These are phyloP conservation scores for Hirsutella thompsonii DNA, from an alignment of 2,329 filamentous ascomycete genomes.

Conservation along the genomic window DNA sequence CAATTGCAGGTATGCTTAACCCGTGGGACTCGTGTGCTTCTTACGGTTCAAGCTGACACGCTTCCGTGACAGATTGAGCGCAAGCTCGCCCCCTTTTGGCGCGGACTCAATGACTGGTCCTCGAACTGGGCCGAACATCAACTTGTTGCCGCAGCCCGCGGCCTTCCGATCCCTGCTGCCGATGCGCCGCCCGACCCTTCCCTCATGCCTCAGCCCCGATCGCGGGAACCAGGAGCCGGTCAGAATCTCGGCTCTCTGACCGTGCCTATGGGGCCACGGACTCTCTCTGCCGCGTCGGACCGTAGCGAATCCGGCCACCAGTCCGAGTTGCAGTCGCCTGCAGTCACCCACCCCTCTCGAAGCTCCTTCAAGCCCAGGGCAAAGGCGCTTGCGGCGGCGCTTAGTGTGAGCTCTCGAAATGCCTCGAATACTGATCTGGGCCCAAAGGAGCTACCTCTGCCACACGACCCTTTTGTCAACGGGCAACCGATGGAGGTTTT, in stretches of 20 bases:
- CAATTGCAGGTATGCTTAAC: conserved; percentile 64
- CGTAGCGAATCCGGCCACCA: conserved; percentile 45
- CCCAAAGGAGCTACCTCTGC: conserved; percentile 67
- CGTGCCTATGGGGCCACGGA: conserved; percentile 65
- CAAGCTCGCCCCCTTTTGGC: conserved; percentile 88
- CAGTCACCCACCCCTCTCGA: conserved; percentile 18
- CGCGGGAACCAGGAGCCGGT: conserved; percentile 32
- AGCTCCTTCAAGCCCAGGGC: conserved; percentile 66
- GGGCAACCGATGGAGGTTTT: conserved; percentile 90
- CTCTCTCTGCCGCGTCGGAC: conserved; percentile 70
- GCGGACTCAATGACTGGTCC: conserved; percentile 78
- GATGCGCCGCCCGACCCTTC: conserved; percentile 70
- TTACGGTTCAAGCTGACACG: conserved; percentile 6
- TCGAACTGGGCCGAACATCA: conserved; percentile 90
- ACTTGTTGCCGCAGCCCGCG: conserved; percentile 79
- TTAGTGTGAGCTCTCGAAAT: conserved; percentile 62
- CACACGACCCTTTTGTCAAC: conserved; percentile 78
- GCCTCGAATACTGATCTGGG: conserved; percentile 57
- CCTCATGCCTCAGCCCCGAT: conserved; percentile 34
- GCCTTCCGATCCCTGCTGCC: conserved; percentile 68
- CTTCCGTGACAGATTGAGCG: conserved; percentile 62
- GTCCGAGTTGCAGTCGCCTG: conserved; percentile 41
- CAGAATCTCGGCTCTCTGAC: conserved; percentile 59
- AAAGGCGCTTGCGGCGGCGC: conserved; percentile 75
- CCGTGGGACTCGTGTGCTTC: not conserved